A percentile compares a stretch with the other conserved stretches of the same genome.
Evolutionary conservation across 108 stramenopile genomes (phyloP).

Genomic region (Skeletonema costatum): DNA sequence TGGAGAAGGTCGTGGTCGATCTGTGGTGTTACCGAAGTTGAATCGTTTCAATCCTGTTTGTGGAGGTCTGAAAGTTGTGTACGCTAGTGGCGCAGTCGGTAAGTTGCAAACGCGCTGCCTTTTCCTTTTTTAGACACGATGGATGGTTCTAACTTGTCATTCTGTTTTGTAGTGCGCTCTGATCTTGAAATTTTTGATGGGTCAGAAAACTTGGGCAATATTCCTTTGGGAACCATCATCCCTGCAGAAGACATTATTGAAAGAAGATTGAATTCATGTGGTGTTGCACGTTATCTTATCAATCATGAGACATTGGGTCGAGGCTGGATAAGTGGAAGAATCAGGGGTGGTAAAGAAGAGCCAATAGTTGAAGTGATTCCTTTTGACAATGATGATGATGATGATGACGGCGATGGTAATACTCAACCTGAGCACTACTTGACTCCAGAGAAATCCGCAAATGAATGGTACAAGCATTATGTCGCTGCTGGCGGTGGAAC

Average conservation of each 20-base stretch:
- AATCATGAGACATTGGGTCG: constrained; percentile 55
- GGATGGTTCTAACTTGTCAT: neutral
- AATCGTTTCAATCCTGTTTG: constrained; percentile 62
- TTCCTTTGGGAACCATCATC: constrained; percentile 66
- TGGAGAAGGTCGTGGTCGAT: constrained; percentile 48
- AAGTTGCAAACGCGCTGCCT: neutral
- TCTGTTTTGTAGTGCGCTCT: constrained; percentile 49
- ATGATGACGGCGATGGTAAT: constrained; percentile 22
- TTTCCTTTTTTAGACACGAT: neutral
- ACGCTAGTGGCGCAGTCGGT: constrained; percentile 75
- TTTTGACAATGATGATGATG: constrained; percentile 16
- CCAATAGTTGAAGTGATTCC: constrained; percentile 67
- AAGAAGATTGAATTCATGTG: constrained; percentile 85
- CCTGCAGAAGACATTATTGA: constrained; percentile 69
- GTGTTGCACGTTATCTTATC: constrained; percentile 85
- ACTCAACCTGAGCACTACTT: constrained; percentile 7
- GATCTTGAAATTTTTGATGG: constrained; percentile 86
- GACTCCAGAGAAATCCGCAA: constrained; percentile 72
- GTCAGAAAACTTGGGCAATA: constrained; percentile 70
- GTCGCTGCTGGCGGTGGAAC: constrained; percentile 6
- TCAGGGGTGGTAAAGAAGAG: constrained; percentile 90
- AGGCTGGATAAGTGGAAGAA: constrained; percentile 89
- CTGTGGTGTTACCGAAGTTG: constrained; percentile 59
- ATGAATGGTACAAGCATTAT: constrained; percentile 57
- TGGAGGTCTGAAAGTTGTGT: constrained; percentile 75